phyloP scores from a whole-genome alignment of 441 rosid species.

The Gossypium gossypioides region DNA sequence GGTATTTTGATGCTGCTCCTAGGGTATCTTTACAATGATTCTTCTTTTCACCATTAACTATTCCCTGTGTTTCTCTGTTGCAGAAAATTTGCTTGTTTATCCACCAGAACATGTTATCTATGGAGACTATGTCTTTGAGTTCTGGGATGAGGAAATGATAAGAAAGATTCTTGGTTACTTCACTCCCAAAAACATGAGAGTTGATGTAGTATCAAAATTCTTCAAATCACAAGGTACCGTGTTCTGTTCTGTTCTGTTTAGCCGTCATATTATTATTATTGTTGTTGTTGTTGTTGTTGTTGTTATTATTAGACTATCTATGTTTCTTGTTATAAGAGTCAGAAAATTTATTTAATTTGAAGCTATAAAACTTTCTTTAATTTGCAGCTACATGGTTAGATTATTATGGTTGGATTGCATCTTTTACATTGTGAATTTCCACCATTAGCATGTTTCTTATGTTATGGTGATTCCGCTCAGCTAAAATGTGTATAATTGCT shows the following conservation, averaged over 20 bases:
- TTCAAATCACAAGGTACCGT: conserved; percentile 51
- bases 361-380: background rate
- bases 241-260: background rate
- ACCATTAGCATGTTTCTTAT: background rate
- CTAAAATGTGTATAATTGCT: background rate
- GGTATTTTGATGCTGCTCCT: background rate
- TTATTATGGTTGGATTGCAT: background rate
- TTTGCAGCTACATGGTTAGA: background rate
- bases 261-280: background rate
- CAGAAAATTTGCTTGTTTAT: conserved; percentile 78
- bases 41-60: background rate
- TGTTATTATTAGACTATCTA: background rate
- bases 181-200: conserved; percentile 83
- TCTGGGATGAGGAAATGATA: conserved; percentile 77
- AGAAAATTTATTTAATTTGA: background rate
- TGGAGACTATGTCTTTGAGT: conserved; percentile 67
- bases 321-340: background rate
- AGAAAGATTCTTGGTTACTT: conserved; percentile 54
- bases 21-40: conserved; percentile 10
- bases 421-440: background rate
- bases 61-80: conserved; percentile 19
- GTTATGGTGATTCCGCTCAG: background rate
- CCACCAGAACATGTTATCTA: conserved; percentile 79
- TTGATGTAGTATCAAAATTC: conserved; percentile 78
- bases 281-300: too few relatives aligned